Conservation (phyloP, 2,329 filamentous ascomycete genomes). For the Microcera coccophila region DNA sequence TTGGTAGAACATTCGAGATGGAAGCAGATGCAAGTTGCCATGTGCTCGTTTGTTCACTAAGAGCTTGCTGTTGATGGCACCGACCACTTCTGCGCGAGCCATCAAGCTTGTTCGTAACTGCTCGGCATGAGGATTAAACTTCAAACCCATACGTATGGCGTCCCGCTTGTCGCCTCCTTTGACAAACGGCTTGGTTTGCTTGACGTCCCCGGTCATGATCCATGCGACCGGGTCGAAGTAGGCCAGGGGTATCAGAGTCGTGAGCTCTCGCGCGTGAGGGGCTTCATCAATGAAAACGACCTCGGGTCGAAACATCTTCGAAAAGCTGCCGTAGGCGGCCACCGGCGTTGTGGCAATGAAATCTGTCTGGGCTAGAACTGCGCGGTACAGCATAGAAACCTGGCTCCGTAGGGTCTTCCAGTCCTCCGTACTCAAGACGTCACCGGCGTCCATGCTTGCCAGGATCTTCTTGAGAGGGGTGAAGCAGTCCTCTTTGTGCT, state of each 20-base stretch:
- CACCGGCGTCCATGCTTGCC: constrained; percentile 26
- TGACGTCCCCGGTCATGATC: constrained; percentile 46
- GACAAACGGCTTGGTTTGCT: constrained; percentile 43
- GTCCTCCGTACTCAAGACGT: constrained; percentile 22
- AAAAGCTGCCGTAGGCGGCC: constrained; percentile 37
- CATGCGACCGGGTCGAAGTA: constrained; percentile 40
- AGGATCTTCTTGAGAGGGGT: constrained; percentile 36
- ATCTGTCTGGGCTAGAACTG: constrained; percentile 37
- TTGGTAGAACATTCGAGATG: constrained; percentile 41
- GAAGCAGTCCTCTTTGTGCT: constrained; percentile 31
- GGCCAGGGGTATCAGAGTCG: constrained; percentile 43
- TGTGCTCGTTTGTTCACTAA: constrained; percentile 37
- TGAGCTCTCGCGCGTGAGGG: constrained; percentile 44
- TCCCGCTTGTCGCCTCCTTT: constrained; percentile 23
- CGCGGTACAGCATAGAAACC: constrained; percentile 36
- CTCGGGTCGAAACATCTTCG: constrained; percentile 66
- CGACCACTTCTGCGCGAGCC: constrained; percentile 34
- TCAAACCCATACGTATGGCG: constrained; percentile 14
- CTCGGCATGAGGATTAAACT: constrained; percentile 30
- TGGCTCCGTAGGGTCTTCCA: constrained; percentile 30
- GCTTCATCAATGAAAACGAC: constrained; percentile 80
- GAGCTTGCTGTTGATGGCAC: constrained; percentile 32
- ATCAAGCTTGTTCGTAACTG: constrained; percentile 36
- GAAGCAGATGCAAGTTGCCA: constrained; percentile 38
- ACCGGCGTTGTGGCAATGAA: constrained; percentile 47